Base-by-base conservation (phyloP, 805 yeast genomes). In the Myxozyma melibiosi region DNA sequence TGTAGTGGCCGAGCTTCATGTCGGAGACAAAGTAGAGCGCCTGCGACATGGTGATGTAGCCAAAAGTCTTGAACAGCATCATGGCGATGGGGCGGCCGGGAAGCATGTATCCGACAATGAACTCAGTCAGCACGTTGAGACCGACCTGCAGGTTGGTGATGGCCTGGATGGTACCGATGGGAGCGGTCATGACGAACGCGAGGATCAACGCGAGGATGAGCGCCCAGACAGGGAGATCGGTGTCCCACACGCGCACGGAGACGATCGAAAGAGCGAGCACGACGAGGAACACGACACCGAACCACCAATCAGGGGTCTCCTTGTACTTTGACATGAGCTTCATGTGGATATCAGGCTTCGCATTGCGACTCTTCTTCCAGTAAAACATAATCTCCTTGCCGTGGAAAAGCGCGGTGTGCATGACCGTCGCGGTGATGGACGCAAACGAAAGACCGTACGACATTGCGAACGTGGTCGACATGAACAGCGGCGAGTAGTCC, bases 1-100 rank as follows among this genome's bases (percentile, higher is more conserved):
- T 68, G 67, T 86, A 86, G 58, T 85, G 88, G 2, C 81, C 88
- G 67, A 81, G 67, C 66, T 85, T 85, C 76, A 81, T 79, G 64
- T 83, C 85, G 7, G 77, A 73, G 33, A 81, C 74, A 66, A 77
- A 83, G 53, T 76, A 73, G 39, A 80, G 75, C 0, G 86, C 86
- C 64, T 83, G 86, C 2, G 30, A 30, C 30, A 49, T 61, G 16
- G 43, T 44, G 16, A 49, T 47, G 68, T 77, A 81, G 25, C 86
- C 85, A 64, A 76, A 78, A 8, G 84, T 79, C 70, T 83, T 83
- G 73, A 83, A 76, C 65, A 81, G 76, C 78, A 86, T 81, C 71
- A 83, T 78, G 0, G 87, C 85, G 13, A 83, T 70, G 0, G 89
- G 81, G 49, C 74, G 72, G 1, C 83, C 87, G 2, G 88, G 88